Percentiles rank a stretch among this genome's conserved stretches.
phyloP scores from a whole-genome alignment of 495 filamentous ascomycete species.

The Pyronema omphalodes region DNA sequence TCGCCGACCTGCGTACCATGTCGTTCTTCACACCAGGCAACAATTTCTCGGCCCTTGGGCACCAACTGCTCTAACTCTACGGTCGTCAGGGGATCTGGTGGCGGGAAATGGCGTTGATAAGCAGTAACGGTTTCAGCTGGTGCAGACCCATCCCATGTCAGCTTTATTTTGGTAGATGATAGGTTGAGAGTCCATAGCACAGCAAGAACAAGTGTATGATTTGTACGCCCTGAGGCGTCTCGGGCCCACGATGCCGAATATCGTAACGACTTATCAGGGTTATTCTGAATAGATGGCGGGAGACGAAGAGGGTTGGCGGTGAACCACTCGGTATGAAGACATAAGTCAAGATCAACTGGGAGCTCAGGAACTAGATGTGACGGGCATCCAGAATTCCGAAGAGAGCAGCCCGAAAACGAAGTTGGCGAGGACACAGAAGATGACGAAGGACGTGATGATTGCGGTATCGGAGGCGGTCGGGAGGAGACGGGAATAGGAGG shows the following conservation, averaged over 20 bases:
- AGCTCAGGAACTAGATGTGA: slow-evolving; percentile 9
- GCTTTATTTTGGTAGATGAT: slow-evolving; percentile 25
- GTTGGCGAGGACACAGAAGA: slow-evolving; percentile 3
- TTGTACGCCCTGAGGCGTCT: slow-evolving; percentile 23
- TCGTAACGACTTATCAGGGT: slow-evolving; percentile 12
- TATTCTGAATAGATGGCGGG: slow-evolving; percentile 20
- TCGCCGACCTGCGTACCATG: slow-evolving; percentile 27
- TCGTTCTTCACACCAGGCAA: slow-evolving; percentile 25
- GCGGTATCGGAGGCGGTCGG: background rate
- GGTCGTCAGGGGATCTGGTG: slow-evolving; percentile 15
- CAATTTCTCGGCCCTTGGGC: background rate
- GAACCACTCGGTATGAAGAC: slow-evolving; percentile 26
- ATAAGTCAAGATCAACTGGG: slow-evolving; percentile 26
- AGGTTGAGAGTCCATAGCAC: slow-evolving; percentile 25
- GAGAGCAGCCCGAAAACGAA: background rate
- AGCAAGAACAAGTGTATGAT: slow-evolving; percentile 22
- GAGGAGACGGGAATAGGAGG: background rate
- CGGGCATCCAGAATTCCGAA: slow-evolving; percentile 16
- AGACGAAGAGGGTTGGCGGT: slow-evolving; percentile 21
- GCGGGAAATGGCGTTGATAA: slow-evolving; percentile 27
- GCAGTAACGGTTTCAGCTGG: slow-evolving; percentile 25
- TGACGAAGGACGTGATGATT: background rate
- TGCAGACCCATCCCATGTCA: slow-evolving; percentile 28
- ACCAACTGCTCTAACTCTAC: slow-evolving; percentile 2
- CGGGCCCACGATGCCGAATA: slow-evolving; percentile 18